These are phyloP conservation scores for Dryas integrifolia DNA, from an alignment of 331 rosid genomes.

Conservation along the genomic window DNA sequence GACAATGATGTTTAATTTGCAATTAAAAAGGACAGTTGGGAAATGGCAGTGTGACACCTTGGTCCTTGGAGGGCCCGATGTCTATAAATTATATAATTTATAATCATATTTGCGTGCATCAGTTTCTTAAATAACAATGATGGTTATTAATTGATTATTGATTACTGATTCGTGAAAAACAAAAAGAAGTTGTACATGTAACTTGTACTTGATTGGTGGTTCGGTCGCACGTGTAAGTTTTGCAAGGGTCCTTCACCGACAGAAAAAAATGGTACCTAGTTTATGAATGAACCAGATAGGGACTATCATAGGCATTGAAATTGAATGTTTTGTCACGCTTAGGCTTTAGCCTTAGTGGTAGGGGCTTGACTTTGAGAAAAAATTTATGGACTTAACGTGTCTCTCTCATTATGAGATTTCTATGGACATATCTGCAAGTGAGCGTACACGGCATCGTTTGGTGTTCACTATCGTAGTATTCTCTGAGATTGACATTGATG, in stretches of 20 bases:
- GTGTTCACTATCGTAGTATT: too few species aligned
- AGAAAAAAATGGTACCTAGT: neutral
- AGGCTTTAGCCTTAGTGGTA: neutral
- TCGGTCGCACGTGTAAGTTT: conserved; percentile 3
- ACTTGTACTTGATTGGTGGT: neutral
- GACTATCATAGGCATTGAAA: neutral
- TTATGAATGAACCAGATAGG: neutral
- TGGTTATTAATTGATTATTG: neutral
- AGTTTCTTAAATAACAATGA: conserved; percentile 12
- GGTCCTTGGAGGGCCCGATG: neutral
- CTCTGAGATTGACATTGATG: too few species aligned
- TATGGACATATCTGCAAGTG: too few species aligned
- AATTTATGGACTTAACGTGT: too few species aligned
- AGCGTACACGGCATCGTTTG: too few species aligned
- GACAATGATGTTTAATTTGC: conserved; percentile 19
- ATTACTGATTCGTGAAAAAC: neutral
- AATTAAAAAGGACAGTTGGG: conserved; percentile 12
- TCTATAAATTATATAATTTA: neutral
- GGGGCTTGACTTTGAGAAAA: neutral
- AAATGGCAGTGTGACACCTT: conserved; percentile 5
- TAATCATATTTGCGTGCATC: neutral
- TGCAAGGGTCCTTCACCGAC: conserved; percentile 13
- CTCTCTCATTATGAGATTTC: too few species aligned
- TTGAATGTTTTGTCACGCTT: neutral
- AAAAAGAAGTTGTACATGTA: neutral